Base-by-base conservation (phyloP, 169 alveolate species). In the Plasmodium billcollinsi region DNA sequence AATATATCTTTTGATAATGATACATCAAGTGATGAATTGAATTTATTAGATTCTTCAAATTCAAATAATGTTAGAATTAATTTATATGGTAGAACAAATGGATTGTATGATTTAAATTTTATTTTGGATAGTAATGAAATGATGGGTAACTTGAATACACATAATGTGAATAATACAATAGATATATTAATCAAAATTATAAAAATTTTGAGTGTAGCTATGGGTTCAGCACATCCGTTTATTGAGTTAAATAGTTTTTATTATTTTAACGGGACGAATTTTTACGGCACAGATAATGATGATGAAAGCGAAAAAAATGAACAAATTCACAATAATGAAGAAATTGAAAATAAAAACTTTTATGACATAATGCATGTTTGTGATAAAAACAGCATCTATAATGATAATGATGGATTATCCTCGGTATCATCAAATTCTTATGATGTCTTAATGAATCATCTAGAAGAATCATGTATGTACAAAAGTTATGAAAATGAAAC, bases 181-280 rank as follows among this genome's bases (percentile, higher is more conserved):
- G 89, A 78, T 52, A 78, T 78, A n/a, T 24, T 78, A 11, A 78
- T 78, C 9, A 78, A 78, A 47, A 15, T 78, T 4, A 78, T 78
- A 18, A 78, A 78, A 47, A 11, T 78, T 11, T 9, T 78, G n/a
- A 78, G 78, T 58, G 65, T 78, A 6, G 24, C 47, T 1, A 56
- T 78, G 8, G 89, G 45, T 33, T 56, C 89, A 39, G 15, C 24
- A 1, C 89, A 78, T 15, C 89, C 89, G 1, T 78, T 78, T 66
- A 78, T 29, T 33, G 73, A 78, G 29, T 8, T 78, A 33, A 63
- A 50, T 6, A 65, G 89, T 14, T 78, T 78, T n/a, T 78, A 78
- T 59, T 78, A 50, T 45, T 66, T 76, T 52, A 78, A 78, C 58
- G 50, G 59, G 6, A 20, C 0, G 18, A n/a, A 21, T 26, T 43